phyloP scores from a whole-genome alignment of 2,329 filamentous ascomycete species.

The Aurifilum marmelostoma region DNA sequence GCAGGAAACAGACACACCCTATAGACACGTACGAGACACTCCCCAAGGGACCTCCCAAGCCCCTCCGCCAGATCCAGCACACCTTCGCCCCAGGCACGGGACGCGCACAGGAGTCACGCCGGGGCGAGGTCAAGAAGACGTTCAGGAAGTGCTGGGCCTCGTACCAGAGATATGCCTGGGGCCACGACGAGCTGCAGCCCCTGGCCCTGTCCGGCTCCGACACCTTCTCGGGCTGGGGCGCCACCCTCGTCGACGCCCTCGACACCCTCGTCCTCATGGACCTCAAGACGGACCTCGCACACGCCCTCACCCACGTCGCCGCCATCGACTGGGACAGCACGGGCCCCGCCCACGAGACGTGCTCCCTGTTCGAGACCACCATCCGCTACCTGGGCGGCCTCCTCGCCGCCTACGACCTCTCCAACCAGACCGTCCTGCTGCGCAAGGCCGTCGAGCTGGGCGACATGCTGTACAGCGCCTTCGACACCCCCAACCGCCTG shows the following conservation, averaged over 20 bases:
- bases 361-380: slow-evolving; percentile 67
- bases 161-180: slow-evolving; percentile 59
- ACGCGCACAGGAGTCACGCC: slow-evolving; percentile 40
- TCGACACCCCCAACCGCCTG: slow-evolving; percentile 59
- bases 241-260: slow-evolving; percentile 62
- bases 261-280: slow-evolving; percentile 65
- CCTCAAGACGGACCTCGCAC: slow-evolving; percentile 57
- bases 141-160: slow-evolving; percentile 53
- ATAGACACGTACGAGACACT: slow-evolving; percentile 32
- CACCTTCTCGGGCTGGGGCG: slow-evolving; percentile 58
- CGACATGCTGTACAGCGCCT: slow-evolving; percentile 56
- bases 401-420: slow-evolving; percentile 56
- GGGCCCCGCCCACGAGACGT: slow-evolving; percentile 33
- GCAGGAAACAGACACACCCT: slow-evolving; percentile 33
- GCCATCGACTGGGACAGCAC: slow-evolving; percentile 58
- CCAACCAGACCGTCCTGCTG: slow-evolving; percentile 49
- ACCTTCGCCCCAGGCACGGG: slow-evolving; percentile 35
- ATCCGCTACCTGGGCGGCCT: slow-evolving; percentile 59
- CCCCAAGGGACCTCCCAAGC: slow-evolving; percentile 40
- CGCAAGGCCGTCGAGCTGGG: slow-evolving; percentile 57
- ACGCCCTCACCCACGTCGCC: slow-evolving; percentile 53
- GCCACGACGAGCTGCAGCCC: slow-evolving; percentile 59
- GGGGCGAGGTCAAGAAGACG: slow-evolving; percentile 43
- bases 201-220: slow-evolving; percentile 50
- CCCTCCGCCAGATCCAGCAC: slow-evolving; percentile 49